Percentiles rank a stretch among this genome's conserved stretches.
Conservation (phyloP, 148 eudicot species). For the Rhododendron vialii region DNA sequence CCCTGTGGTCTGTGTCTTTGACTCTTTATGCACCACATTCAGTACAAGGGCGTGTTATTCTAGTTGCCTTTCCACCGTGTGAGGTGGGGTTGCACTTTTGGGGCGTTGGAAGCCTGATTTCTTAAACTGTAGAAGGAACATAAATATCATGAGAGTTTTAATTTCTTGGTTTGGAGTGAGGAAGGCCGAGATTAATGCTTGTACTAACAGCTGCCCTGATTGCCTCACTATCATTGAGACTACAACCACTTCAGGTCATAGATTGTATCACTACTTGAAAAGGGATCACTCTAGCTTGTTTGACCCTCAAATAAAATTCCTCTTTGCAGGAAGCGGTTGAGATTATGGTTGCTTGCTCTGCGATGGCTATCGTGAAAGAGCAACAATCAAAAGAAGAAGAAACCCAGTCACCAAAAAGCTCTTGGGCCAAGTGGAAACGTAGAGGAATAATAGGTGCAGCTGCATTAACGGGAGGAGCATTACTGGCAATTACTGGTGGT, state of each 20-base stretch:
- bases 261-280: not conserved
- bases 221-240: not conserved
- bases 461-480: slow-evolving; percentile 89
- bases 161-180: not conserved
- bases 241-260: not conserved
- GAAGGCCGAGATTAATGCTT: not conserved
- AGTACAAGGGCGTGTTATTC: not conserved
- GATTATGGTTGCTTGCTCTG: slow-evolving; percentile 84
- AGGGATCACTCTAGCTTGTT: not conserved
- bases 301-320: not conserved
- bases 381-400: slow-evolving; percentile 54
- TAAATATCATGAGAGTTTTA: not conserved
- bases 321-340: slow-evolving; percentile 83
- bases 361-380: slow-evolving; percentile 82
- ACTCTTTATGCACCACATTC: not conserved
- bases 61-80: not conserved
- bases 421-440: slow-evolving; percentile 86
- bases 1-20: not conserved
- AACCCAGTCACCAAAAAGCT: slow-evolving; percentile 39
- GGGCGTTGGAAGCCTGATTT: not conserved
- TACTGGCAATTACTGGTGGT: slow-evolving; percentile 98
- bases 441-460: slow-evolving; percentile 99
- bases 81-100: not conserved
- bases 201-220: not conserved
- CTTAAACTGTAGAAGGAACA: not conserved